Conservation (phyloP, 208 protist species). For the Phytomonas serpens region DNA sequence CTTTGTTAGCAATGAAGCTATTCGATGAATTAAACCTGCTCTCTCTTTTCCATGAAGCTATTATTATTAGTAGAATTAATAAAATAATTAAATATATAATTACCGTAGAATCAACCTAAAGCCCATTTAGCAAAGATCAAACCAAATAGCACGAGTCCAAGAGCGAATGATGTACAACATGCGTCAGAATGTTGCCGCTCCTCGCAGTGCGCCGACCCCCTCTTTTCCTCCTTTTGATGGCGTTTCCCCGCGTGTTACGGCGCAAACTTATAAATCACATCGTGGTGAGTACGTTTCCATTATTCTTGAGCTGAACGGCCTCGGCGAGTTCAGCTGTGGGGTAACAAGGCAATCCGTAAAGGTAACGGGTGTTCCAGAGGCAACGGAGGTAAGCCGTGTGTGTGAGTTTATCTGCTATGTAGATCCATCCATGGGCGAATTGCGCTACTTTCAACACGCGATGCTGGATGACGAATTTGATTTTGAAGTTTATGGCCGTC, state of each 20-base stretch:
- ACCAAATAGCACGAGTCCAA: too few relatives aligned
- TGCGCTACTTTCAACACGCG: slow-evolving; percentile 78
- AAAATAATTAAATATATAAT: too few relatives aligned
- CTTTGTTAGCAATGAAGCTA: too few relatives aligned
- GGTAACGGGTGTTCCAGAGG: slow-evolving; percentile 55
- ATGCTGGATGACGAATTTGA: slow-evolving; percentile 89
- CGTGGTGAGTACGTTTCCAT: slow-evolving; percentile 85
- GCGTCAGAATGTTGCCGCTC: not conserved
- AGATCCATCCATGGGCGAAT: slow-evolving; percentile 53
- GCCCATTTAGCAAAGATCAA: too few relatives aligned
- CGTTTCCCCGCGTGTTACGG: slow-evolving; percentile 78
- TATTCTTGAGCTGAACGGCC: slow-evolving; percentile 66
- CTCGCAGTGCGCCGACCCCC: not conserved
- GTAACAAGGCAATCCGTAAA: slow-evolving; percentile 50
- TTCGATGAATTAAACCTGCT: too few relatives aligned
- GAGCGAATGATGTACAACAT: too few relatives aligned
- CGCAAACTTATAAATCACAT: slow-evolving; percentile 46
- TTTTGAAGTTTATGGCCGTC: slow-evolving; percentile 77
- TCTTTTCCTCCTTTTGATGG: slow-evolving; percentile 69
- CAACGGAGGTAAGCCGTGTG: slow-evolving; percentile 74
- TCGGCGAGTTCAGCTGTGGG: slow-evolving; percentile 61
- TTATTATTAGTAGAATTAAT: too few relatives aligned
- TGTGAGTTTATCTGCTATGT: slow-evolving; percentile 90
- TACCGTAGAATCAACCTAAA: too few relatives aligned
- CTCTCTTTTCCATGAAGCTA: too few relatives aligned